Percentiles rank a stretch among this genome's conserved stretches.
These are phyloP conservation scores for Cyclaneusma minus DNA, from an alignment of 2,329 filamentous ascomycete species.

Conservation along the genomic window DNA sequence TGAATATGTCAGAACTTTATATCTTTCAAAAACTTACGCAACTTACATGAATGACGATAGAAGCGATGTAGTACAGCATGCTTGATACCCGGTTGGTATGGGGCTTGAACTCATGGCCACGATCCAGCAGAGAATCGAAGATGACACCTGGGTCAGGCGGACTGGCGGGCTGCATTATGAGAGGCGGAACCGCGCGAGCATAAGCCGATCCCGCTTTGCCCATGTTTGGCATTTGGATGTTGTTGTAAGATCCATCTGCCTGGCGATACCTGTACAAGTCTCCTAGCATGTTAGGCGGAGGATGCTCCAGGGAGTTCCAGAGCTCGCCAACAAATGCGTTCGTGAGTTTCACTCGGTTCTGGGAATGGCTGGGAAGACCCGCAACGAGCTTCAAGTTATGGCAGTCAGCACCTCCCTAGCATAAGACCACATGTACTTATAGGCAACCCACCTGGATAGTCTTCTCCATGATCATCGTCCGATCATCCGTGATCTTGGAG, in stretches of 20 bases:
- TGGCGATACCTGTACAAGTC: slow-evolving; percentile 47
- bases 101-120: slow-evolving; percentile 33
- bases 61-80: slow-evolving; percentile 60
- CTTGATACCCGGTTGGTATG: slow-evolving; percentile 62
- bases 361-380: slow-evolving; percentile 45
- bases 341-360: slow-evolving; percentile 45
- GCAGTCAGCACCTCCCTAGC: slow-evolving; percentile 1
- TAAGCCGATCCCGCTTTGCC: slow-evolving; percentile 55
- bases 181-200: slow-evolving; percentile 45
- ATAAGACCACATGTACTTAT: neutral
- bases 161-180: slow-evolving; percentile 43
- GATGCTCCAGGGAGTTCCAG: slow-evolving; percentile 57
- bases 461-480: slow-evolving; percentile 62
- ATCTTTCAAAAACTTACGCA: neutral
- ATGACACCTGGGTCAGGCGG: slow-evolving; percentile 47
- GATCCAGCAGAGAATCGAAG: slow-evolving; percentile 46
- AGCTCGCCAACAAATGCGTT: slow-evolving; percentile 51
- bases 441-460: slow-evolving; percentile 35
- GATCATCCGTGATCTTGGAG: slow-evolving; percentile 49
- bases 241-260: slow-evolving; percentile 55
- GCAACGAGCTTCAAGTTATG: slow-evolving; percentile 37
- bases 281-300: slow-evolving; percentile 47
- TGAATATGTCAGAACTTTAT: no score
- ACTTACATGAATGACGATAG: slow-evolving; percentile 50
- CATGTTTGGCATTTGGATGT: slow-evolving; percentile 46